Evolutionary conservation across 305 asterid genomes (phyloP).

Genomic region (Fraxinus platypoda): DNA sequence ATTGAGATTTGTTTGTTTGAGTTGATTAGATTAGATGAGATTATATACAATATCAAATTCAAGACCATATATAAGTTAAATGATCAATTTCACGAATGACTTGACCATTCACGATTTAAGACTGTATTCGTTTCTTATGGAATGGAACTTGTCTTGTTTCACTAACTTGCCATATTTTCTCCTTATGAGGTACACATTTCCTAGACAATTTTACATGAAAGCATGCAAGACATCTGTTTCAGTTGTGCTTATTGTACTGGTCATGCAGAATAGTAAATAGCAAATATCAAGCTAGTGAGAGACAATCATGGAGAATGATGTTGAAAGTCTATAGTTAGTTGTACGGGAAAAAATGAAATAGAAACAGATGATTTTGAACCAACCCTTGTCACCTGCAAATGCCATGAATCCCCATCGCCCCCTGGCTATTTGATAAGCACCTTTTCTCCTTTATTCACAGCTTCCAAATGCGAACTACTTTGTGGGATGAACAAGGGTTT

Average conservation of each 20-base stretch:
- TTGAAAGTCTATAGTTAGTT: not conserved
- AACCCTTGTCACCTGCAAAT: not conserved
- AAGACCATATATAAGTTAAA: not conserved
- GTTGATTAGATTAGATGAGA: conserved; percentile 24
- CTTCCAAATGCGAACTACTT: not conserved
- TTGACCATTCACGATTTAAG: not conserved
- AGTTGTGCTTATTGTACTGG: not conserved
- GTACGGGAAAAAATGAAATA: not conserved
- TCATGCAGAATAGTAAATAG: conserved; percentile 1
- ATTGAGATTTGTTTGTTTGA: conserved; percentile 1
- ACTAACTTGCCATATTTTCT: not conserved
- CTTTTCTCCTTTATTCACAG: not conserved
- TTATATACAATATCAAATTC: conserved; percentile 3
- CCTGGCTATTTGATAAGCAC: not conserved
- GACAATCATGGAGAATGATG: not conserved
- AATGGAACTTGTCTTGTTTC: not conserved
- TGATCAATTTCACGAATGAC: conserved; percentile 1
- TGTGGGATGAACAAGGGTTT: not conserved
- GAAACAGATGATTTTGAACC: not conserved
- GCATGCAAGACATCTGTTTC: not conserved
- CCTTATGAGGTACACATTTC: not conserved
- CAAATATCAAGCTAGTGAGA: not conserved
- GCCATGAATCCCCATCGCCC: not conserved
- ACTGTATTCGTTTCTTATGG: conserved; percentile 13
- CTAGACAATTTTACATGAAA: not conserved